Percentiles rank a stretch among this genome's conserved stretches.
phyloP scores from a whole-genome alignment of 2,329 filamentous ascomycete genomes.

The Phaeomoniella chlamydospora region DNA sequence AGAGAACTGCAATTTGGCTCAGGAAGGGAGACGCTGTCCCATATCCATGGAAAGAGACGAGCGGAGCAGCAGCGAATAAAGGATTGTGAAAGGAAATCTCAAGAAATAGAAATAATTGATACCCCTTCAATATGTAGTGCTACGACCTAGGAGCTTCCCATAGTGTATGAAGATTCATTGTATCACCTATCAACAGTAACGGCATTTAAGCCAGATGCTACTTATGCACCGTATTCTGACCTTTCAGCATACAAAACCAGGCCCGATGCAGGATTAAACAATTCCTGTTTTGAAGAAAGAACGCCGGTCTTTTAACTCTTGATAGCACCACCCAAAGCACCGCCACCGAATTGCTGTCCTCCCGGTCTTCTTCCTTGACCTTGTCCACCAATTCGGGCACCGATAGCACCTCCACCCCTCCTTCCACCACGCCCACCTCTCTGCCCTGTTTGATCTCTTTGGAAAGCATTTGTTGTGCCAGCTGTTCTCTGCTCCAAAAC shows the following conservation, averaged over 20 bases:
- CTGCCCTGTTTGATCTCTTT: constrained; percentile 70
- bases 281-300: too few species aligned
- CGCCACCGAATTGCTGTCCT: constrained; percentile 34
- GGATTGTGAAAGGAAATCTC: too few species aligned
- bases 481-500: constrained; percentile 94
- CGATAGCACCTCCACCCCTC: constrained; percentile 30
- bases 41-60: constrained; percentile 46
- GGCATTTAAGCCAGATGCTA: too few species aligned
- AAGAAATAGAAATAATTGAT: too few species aligned
- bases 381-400: constrained; percentile 22
- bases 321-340: constrained; percentile 35
- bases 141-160: too few species aligned
- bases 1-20: constrained; percentile 75
- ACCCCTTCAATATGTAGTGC: too few species aligned
- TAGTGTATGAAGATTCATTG: too few species aligned
- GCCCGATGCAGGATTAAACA: too few species aligned
- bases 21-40: constrained; percentile 66
- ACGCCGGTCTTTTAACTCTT: constrained; percentile 35
- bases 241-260: too few species aligned
- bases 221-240: too few species aligned
- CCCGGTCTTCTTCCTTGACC: constrained; percentile 27
- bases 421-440: constrained; percentile 50
- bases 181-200: too few species aligned
- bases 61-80: too few species aligned
- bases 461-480: constrained; percentile 88